phyloP scores from a whole-genome alignment of 208 protist genomes.

The Acanthamoeba triangularis region DNA sequence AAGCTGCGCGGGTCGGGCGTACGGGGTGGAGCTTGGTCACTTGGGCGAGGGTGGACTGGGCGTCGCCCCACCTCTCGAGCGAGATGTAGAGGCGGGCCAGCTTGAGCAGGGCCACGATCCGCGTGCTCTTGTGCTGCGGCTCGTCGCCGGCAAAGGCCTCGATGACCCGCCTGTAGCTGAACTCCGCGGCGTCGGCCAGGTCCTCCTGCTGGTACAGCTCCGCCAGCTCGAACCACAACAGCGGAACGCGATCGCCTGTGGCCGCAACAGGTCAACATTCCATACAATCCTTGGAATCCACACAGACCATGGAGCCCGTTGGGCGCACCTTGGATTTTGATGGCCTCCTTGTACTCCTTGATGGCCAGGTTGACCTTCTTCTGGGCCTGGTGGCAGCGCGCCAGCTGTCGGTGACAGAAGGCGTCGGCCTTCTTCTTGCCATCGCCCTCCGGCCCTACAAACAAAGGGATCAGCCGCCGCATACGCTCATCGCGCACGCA shows the following conservation, averaged over 20 bases:
- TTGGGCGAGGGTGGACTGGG: not conserved
- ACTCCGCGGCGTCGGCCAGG: not conserved
- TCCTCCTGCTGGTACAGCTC: not conserved
- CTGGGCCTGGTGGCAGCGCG: conserved; percentile 13
- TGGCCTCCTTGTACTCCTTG: conserved; percentile 42
- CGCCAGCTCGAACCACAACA: conserved; percentile 31
- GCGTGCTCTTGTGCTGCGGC: not conserved
- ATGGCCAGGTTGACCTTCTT: not conserved
- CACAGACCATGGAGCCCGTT: not conserved
- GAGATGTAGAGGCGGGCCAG: conserved; percentile 14
- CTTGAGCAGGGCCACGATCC: not conserved
- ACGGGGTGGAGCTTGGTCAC: conserved; percentile 7
- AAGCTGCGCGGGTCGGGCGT: not conserved
- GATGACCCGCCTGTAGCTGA: conserved; percentile 30
- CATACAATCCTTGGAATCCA: not conserved
- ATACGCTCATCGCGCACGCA: not conserved
- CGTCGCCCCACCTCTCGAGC: not conserved
- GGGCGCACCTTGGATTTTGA: not conserved
- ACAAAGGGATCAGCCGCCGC: not conserved
- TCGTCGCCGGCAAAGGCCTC: not conserved
- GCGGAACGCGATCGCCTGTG: not conserved
- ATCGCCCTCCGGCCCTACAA: not conserved
- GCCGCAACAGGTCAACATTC: not conserved
- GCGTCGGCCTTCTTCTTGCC: not conserved
- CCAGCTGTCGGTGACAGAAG: conserved; percentile 12